Base-by-base conservation (phyloP, 768 basidiomycete genomes). In the Cyclocybe aegerita region DNA sequence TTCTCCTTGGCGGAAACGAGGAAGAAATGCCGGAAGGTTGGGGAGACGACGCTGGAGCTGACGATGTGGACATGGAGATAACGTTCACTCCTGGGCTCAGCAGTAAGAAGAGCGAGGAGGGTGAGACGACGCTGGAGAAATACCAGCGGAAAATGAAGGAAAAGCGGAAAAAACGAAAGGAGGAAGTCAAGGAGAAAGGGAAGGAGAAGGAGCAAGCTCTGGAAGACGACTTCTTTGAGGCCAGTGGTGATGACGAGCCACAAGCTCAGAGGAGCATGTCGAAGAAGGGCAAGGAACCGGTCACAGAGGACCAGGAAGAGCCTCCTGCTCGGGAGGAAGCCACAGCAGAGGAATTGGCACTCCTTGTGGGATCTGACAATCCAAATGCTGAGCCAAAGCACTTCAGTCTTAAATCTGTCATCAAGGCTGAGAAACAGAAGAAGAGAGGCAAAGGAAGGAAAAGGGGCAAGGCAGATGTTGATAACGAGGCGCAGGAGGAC, bases 101-200 rank as follows among this genome's bases (percentile, higher is more conserved):
- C 50, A 80, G 75, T 43, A 64, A 67, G 54, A 78, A 75, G 57
- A 73, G 65, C 14, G 74, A 73, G 11, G 76, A 77, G 45, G 81
- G 90, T n/a, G 87, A 96, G 72, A 98, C 90, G 4, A 90, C 93
- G 1, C 68, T 98, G 32, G 93, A 95, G 62, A 84, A 72, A 60
- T 99, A 99, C 68, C 86, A 90, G 67, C 74, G 88, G 55, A 94
- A 94, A 70, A 83, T 88, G 79, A 86, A 80, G 68, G 94, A 98
- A 70, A 95, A 92, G 74, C 79, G 85, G 67, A 86, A 85, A 69
- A 82, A 82, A 63, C 82, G 82, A 70, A 93, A 91, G 74, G 83
- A 82, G 39, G 86, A 88, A 49, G 58, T 62, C 30, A 79, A 77
- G 60, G 77, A 75, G 59, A 67, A 65, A 37, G 58, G 43, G 1